Percentiles rank a stretch among this genome's conserved stretches.
phyloP scores from a whole-genome alignment of 2,329 filamentous ascomycete species.

The Hypoxylon sp. region DNA sequence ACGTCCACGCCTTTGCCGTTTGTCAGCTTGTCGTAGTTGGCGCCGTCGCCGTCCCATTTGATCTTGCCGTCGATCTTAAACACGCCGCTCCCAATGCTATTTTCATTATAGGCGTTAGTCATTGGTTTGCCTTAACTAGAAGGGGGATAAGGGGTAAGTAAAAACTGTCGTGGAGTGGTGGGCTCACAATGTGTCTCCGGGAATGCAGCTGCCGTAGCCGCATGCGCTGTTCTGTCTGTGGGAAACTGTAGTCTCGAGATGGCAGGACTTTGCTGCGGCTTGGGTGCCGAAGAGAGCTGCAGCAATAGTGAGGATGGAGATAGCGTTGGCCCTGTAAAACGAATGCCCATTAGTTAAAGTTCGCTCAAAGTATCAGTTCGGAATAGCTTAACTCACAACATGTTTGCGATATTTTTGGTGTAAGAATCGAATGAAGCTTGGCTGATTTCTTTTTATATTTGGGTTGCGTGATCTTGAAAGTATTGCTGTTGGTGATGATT shows the following conservation, averaged over 20 bases:
- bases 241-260: slow-evolving; percentile 16
- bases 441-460: background rate
- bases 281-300: slow-evolving; percentile 19
- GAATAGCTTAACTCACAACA: slow-evolving; percentile 11
- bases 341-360: background rate
- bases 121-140: background rate
- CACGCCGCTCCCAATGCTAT: slow-evolving; percentile 13
- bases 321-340: slow-evolving; percentile 3
- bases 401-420: background rate
- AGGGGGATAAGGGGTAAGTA: background rate
- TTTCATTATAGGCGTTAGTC: background rate
- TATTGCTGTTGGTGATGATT: background rate
- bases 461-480: background rate
- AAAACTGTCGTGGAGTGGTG: background rate
- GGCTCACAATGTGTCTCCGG: slow-evolving; percentile 15
- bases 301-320: slow-evolving; percentile 19
- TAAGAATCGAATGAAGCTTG: background rate
- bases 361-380: too few relatives aligned
- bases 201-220: slow-evolving; percentile 16
- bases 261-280: slow-evolving; percentile 14
- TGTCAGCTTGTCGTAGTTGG: slow-evolving; percentile 20
- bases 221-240: slow-evolving; percentile 22
- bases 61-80: slow-evolving; percentile 15
- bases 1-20: slow-evolving; percentile 27
- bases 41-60: slow-evolving; percentile 19